Conservation (phyloP, 495 filamentous ascomycete genomes). For the Podospora conica region DNA sequence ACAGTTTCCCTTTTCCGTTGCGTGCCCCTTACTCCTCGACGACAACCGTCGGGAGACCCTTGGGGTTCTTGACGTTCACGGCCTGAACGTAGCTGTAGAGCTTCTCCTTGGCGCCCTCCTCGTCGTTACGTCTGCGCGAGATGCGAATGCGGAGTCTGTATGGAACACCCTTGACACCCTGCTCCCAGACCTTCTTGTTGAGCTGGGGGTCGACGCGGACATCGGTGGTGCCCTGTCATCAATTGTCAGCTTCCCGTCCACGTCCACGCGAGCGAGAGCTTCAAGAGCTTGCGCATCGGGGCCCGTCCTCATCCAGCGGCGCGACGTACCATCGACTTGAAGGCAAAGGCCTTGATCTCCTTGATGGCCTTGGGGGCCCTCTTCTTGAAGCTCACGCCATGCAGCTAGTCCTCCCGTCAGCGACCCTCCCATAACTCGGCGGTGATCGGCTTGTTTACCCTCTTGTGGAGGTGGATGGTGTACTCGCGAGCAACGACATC, state of each 20-base stretch:
- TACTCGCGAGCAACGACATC: conserved; percentile 99
- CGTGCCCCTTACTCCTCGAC: conserved; percentile 49
- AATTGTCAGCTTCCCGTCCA: conserved; percentile 22
- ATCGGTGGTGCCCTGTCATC: conserved; percentile 80
- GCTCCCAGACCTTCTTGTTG: conserved; percentile 99
- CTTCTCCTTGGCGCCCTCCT: conserved; percentile 97
- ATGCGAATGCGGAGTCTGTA: conserved; percentile 96
- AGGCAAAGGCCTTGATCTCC: conserved; percentile 92
- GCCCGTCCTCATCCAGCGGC: conserved; percentile 3
- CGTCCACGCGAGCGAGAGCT: neutral
- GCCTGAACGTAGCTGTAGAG: conserved; percentile 99
- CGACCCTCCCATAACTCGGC: neutral
- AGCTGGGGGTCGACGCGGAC: conserved; percentile 96
- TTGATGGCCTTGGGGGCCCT: conserved; percentile 96
- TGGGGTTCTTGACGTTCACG: conserved; percentile 97
- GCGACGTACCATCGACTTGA: conserved; percentile 84
- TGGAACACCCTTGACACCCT: conserved; percentile 95
- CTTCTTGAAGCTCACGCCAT: conserved; percentile 99
- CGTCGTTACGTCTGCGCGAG: conserved; percentile 98
- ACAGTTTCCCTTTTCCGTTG: conserved; percentile 28
- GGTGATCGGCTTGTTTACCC: conserved; percentile 59
- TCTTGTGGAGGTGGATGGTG: conserved; percentile 99
- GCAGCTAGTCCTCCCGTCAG: conserved; percentile 55
- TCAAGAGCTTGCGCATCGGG: conserved; percentile 3
- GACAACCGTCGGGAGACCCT: conserved; percentile 86